Percentiles rank a stretch among this genome's conserved stretches.
These are phyloP conservation scores for Rosa lucieae DNA, from an alignment of 306 rosid species.

Conservation along the genomic window DNA sequence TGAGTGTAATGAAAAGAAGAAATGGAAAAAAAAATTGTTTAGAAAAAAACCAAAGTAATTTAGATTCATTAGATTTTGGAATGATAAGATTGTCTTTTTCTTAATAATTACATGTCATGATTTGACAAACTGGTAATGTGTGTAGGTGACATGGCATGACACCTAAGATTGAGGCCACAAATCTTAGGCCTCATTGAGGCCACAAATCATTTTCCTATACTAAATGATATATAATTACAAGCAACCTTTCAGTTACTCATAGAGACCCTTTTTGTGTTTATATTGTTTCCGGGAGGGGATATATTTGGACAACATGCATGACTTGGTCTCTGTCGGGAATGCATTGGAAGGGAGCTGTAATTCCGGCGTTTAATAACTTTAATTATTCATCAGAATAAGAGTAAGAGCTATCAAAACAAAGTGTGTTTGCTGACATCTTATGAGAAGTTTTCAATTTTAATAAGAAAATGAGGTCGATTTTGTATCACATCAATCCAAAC, in stretches of 20 bases:
- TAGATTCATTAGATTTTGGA: too few relatives aligned
- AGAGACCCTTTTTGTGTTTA: slow-evolving; percentile 24
- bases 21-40: too few relatives aligned
- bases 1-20: too few relatives aligned
- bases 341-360: slow-evolving; percentile 4
- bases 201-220: too few relatives aligned
- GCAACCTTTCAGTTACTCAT: slow-evolving; percentile 39
- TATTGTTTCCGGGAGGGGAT: background rate
- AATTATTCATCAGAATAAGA: background rate
- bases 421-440: background rate
- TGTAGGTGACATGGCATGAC: too few relatives aligned
- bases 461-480: background rate
- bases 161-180: too few relatives aligned
- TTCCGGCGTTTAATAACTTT: background rate
- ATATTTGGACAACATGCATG: slow-evolving; percentile 5
- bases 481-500: background rate
- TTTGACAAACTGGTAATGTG: too few relatives aligned
- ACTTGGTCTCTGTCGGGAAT: slow-evolving; percentile 11
- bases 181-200: too few relatives aligned
- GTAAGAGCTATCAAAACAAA: background rate
- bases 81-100: too few relatives aligned
- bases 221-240: background rate
- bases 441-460: background rate
- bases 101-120: too few relatives aligned
- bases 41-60: too few relatives aligned